Evolutionary conservation across 2,329 filamentous ascomycete species (phyloP), one percentile per base, ranked within the genome.

Genomic region (Rhinocladiella mackenziei): DNA sequence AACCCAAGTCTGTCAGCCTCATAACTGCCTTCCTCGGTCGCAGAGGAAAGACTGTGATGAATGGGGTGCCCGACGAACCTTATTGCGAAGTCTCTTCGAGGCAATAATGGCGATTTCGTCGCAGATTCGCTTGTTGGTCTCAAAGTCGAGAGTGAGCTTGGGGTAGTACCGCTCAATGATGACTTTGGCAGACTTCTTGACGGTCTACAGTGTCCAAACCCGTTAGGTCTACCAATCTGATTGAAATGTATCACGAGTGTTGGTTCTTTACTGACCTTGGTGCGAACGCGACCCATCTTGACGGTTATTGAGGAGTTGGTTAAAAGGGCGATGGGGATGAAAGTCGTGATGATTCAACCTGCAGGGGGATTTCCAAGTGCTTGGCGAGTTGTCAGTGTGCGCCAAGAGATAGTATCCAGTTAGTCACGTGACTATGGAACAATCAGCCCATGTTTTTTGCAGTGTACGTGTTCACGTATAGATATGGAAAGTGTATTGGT

Each of bases 81-180:
- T 98, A 85, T 98, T 98, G 77, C 92, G 84, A 66, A 98, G 85
- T 70, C 94, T 84, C 87, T 98, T 98, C 65, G 86, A 94, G 63
- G 92, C 88, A 70, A 98, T 98, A 74, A 98, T 94, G 68, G 92
- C 92, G 65, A 98, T 92, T 78, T 98, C 92, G 89, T 97, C 92
- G 79, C 92, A 97, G 67, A 97, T 94, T 66, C 89, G 81, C 86
- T 96, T 96, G 86, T 96, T 96, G 82, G 87, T 95, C 84, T 98
- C 92, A 78, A 98, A 98, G 80, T 98, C 92, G 68, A 97, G 87
- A 58, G 89, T 96, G 72, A 98, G 81, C 76, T 88, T 89, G 69
- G 92, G 92, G 78, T 94, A 94, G 80, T 92, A 94, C 61, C 86
- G 82, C 85, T 96, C 89, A 76, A 98, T 97, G 78, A 97, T 91